phyloP scores from a whole-genome alignment of 2,329 filamentous ascomycete genomes.

The Mycocentrospora acerina region DNA sequence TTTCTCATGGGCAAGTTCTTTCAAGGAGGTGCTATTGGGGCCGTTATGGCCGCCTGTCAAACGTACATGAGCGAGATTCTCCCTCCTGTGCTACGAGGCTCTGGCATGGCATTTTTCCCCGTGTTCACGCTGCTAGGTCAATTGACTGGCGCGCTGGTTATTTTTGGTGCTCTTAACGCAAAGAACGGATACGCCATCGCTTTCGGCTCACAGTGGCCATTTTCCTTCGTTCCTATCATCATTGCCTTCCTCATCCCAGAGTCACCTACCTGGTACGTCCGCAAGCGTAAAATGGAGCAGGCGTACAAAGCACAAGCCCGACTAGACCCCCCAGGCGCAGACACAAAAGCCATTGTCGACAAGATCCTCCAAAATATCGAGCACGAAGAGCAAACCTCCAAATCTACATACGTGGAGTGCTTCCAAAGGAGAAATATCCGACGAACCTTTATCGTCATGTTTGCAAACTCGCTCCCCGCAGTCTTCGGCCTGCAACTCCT shows the following conservation, averaged over 20 bases:
- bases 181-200: slow-evolving; percentile 43
- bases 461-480: slow-evolving; percentile 33
- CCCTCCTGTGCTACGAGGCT: slow-evolving; percentile 49
- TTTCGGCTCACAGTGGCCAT: slow-evolving; percentile 51
- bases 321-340: slow-evolving; percentile 46
- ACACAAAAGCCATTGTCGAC: slow-evolving; percentile 37
- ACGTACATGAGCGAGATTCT: slow-evolving; percentile 57
- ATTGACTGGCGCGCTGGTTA: slow-evolving; percentile 45
- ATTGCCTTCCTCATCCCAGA: slow-evolving; percentile 53
- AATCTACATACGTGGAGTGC: slow-evolving; percentile 35
- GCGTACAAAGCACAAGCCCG: slow-evolving; percentile 52
- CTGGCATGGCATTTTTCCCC: slow-evolving; percentile 53
- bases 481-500: slow-evolving; percentile 41
- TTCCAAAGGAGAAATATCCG: slow-evolving; percentile 39
- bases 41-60: slow-evolving; percentile 42
- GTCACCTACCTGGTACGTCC: slow-evolving; percentile 51
- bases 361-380: slow-evolving; percentile 25
- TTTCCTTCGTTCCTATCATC: slow-evolving; percentile 46
- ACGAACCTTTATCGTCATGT: slow-evolving; percentile 42
- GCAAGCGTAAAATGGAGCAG: slow-evolving; percentile 43
- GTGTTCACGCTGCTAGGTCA: slow-evolving; percentile 54
- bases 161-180: slow-evolving; percentile 39
- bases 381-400: slow-evolving; percentile 24
- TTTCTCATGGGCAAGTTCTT: slow-evolving; percentile 52
- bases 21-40: slow-evolving; percentile 50